Conservation (phyloP, 2,329 filamentous ascomycete species). For the Phialophora expanda region DNA sequence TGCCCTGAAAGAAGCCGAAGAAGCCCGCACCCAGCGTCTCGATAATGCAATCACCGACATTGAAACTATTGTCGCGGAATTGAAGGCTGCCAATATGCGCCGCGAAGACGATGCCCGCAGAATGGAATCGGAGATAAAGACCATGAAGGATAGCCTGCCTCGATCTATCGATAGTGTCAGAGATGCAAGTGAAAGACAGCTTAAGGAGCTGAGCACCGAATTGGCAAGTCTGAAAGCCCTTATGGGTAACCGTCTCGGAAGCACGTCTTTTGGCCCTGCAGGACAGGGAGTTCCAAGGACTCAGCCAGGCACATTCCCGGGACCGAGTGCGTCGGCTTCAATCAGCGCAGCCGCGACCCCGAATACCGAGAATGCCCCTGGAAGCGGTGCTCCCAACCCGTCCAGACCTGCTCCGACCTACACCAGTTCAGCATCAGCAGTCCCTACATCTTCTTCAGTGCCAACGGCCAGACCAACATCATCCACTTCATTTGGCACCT, state of each 20-base stretch:
- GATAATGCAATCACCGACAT: constrained; percentile 83
- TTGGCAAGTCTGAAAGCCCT: constrained; percentile 91
- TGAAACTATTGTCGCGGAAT: constrained; percentile 77
- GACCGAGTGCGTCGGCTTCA: constrained; percentile 33
- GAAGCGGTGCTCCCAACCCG: constrained; percentile 11
- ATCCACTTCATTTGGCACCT: constrained; percentile 23
- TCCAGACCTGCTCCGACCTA: constrained; percentile 29
- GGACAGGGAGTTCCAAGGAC: constrained; percentile 40
- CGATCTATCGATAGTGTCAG: constrained; percentile 88
- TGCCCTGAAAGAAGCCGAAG: constrained; percentile 82
- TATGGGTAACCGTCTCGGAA: constrained; percentile 67
- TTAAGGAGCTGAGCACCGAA: constrained; percentile 85
- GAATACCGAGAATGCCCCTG: constrained; percentile 11
- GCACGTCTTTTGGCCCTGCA: constrained; percentile 39
- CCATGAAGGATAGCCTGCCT: constrained; percentile 82
- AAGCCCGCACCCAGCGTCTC: constrained; percentile 79
- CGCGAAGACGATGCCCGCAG: constrained; percentile 87
- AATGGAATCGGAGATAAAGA: constrained; percentile 82
- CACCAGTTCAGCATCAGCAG: constrained; percentile 26
- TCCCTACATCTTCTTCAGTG: constrained; percentile 21
- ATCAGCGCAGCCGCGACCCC: constrained; percentile 23
- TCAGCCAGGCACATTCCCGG: constrained; percentile 43
- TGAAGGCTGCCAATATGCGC: constrained; percentile 79
- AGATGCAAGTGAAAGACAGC: constrained; percentile 76
- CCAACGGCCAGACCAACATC: constrained; percentile 21